Conservation (phyloP, 2,329 filamentous ascomycete genomes). For the Scedosporium minutisporum region DNA sequence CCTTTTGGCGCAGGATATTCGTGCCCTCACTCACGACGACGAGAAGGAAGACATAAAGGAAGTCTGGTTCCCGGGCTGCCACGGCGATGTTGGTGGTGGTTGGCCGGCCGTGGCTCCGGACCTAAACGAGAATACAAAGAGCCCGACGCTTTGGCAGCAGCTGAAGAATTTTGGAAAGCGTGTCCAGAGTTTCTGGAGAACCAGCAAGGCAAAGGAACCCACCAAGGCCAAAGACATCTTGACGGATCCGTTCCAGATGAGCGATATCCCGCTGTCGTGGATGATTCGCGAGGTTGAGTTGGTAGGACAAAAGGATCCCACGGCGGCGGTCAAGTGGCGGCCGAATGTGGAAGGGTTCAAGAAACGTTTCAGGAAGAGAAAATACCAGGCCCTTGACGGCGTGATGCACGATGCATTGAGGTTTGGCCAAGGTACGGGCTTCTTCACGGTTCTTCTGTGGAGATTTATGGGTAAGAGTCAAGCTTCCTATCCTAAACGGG, state of each 20-base stretch:
- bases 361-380: constrained; percentile 18
- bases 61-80: constrained; percentile 46
- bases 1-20: constrained; percentile 32
- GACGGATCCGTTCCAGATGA: constrained; percentile 31
- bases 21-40: constrained; percentile 12
- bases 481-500: not conserved
- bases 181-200: constrained; percentile 25
- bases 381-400: constrained; percentile 20
- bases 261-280: constrained; percentile 41
- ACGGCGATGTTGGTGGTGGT: constrained; percentile 44
- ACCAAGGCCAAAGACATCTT: constrained; percentile 18
- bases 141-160: constrained; percentile 22
- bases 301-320: constrained; percentile 20
- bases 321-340: constrained; percentile 25
- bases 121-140: constrained; percentile 13
- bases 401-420: constrained; percentile 28
- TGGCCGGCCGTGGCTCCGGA: constrained; percentile 28
- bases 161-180: constrained; percentile 25
- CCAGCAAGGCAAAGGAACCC: constrained; percentile 21
- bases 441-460: constrained; percentile 30
- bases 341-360: constrained; percentile 22
- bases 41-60: constrained; percentile 33
- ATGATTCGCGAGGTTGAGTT: constrained; percentile 40
- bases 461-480: constrained; percentile 29
- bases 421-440: constrained; percentile 25